Evolutionary conservation across 176 grass and related monocot genomes (phyloP).

Genomic region (Dendrocalamus sinicus): DNA sequence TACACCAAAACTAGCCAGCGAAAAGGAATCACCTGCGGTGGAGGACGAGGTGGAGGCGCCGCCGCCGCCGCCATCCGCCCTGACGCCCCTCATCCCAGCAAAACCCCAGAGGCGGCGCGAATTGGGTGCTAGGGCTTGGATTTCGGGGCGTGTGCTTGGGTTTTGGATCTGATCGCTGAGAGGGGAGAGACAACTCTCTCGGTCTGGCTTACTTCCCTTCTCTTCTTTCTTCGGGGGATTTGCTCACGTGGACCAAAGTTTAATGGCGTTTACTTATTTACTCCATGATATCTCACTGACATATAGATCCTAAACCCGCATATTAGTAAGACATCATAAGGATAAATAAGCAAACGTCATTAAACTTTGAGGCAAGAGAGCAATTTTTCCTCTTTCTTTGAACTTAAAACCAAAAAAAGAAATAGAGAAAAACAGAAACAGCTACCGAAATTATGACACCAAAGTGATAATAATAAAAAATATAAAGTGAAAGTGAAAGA

Average conservation of each 20-base stretch:
- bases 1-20: slow-evolving; percentile 20
- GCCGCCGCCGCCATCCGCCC: slow-evolving; percentile 38
- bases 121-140: not conserved
- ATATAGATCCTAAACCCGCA: too few relatives aligned
- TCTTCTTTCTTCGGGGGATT: slow-evolving; percentile 25
- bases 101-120: not conserved
- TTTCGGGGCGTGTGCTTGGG: not conserved
- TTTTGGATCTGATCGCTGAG: not conserved
- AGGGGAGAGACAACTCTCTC: slow-evolving; percentile 10
- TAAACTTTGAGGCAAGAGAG: too few relatives aligned
- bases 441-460: not conserved
- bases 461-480: not conserved
- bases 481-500: not conserved
- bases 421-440: not conserved
- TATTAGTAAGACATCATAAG: too few relatives aligned
- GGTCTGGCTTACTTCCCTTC: slow-evolving; percentile 38
- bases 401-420: slow-evolving; percentile 19
- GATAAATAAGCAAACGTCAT: too few relatives aligned
- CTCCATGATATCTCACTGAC: too few relatives aligned
- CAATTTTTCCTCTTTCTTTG: too few relatives aligned
- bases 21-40: slow-evolving; percentile 42
- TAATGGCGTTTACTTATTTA: too few relatives aligned
- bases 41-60: slow-evolving; percentile 25
- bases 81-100: not conserved
- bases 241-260: too few relatives aligned